Conservation (phyloP, 2,329 filamentous ascomycete species). For the Fusarium subglutinans region DNA sequence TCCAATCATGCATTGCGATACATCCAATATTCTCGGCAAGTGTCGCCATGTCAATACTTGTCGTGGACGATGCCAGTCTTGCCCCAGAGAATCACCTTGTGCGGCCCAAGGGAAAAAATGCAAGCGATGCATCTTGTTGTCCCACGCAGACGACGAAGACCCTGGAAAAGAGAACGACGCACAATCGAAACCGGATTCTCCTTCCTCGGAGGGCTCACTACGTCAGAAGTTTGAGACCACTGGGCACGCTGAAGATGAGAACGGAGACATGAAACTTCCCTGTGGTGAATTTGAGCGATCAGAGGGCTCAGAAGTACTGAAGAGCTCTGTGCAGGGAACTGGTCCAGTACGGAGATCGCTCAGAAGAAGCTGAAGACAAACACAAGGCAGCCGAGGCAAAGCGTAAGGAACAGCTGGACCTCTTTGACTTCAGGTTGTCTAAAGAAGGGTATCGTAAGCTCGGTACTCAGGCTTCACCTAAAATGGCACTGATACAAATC, state of each 20-base stretch:
- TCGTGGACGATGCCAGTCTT: background rate
- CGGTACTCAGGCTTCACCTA: background rate
- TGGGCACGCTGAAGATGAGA: fast-evolving
- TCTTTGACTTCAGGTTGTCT: fast-evolving
- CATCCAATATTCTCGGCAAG: too few species aligned
- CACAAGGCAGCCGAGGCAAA: background rate
- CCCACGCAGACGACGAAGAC: background rate
- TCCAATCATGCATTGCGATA: background rate
- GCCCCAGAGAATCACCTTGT: background rate
- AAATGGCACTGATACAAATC: background rate
- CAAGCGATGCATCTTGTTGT: background rate
- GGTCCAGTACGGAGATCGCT: background rate
- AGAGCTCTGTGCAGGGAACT: fast-evolving
- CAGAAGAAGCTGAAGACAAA: background rate
- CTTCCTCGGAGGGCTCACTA: background rate
- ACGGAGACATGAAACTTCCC: too few species aligned
- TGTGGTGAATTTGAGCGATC: background rate
- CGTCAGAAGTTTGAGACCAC: background rate
- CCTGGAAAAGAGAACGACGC: background rate
- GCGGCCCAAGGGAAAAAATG: background rate
- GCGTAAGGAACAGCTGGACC: background rate
- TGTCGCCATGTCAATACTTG: background rate
- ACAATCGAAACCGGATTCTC: too few species aligned
- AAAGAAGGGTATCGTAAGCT: background rate
- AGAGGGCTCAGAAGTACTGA: too few species aligned